These are phyloP conservation scores for Monotropa hypopitys DNA, from an alignment of 179 eudicot species.

Conservation along the genomic window DNA sequence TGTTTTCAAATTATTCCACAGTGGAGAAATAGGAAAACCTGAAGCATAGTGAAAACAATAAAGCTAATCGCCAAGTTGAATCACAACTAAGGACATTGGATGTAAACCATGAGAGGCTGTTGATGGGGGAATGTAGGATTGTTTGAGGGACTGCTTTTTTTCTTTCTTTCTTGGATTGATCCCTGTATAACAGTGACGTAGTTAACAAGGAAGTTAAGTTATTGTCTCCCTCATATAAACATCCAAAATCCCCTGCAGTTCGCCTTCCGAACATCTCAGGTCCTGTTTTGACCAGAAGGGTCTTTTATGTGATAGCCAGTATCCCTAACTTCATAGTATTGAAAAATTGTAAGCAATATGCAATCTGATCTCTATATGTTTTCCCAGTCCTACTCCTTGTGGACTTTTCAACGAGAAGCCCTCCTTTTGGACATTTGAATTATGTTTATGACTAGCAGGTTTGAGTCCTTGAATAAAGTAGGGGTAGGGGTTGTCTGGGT, in stretches of 20 bases:
- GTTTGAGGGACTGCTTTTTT: not conserved
- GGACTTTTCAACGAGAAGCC: not conserved
- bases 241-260: not conserved
- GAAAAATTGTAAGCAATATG: not conserved
- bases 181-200: not conserved
- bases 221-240: not conserved
- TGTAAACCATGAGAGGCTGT: not conserved
- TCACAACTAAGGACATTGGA: not conserved
- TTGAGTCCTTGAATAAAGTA: not conserved
- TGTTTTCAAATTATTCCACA: not conserved
- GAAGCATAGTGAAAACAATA: not conserved
- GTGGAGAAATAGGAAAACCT: not conserved
- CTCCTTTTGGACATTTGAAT: not conserved
- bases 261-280: not conserved
- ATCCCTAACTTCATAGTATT: not conserved
- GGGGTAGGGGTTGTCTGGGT: not conserved
- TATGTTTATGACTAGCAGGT: not conserved
- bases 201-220: not conserved
- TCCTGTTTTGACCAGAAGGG: not conserved
- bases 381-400: not conserved
- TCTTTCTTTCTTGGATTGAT: not conserved
- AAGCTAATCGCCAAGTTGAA: not conserved
- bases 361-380: no score
- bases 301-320: not conserved
- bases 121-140: not conserved